Evolutionary conservation across 148 eudicot species (phyloP).

Genomic region (Vaccinium macrocarpon): DNA sequence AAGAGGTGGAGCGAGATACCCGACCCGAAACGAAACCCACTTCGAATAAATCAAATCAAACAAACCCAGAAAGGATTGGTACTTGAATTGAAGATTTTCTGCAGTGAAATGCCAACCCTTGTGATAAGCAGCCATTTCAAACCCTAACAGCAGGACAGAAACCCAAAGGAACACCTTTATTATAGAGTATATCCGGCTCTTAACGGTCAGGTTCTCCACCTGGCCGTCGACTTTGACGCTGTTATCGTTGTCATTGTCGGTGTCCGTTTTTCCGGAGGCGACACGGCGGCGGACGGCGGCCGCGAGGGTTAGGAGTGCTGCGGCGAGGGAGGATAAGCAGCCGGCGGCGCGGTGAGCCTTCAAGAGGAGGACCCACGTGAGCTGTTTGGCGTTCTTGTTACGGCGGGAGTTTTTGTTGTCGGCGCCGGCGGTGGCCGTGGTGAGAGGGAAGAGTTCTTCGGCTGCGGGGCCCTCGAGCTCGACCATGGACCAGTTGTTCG

Average conservation of each 20-base stretch:
- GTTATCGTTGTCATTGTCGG: conserved; percentile 14
- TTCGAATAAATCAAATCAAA: conserved; percentile 49
- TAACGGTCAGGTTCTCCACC: conserved; percentile 22
- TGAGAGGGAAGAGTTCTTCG: conserved; percentile 35
- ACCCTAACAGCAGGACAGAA: conserved; percentile 42
- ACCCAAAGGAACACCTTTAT: conserved; percentile 46
- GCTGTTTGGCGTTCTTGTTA: conserved; percentile 75
- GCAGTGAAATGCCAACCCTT: conserved; percentile 63
- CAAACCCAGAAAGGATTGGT: conserved; percentile 32
- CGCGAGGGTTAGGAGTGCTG: conserved; percentile 41
- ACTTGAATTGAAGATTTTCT: conserved; percentile 40
- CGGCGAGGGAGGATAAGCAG: conserved; percentile 56
- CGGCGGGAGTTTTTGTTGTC: conserved; percentile 23
- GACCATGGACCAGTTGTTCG: conserved; percentile 84
- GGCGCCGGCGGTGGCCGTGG: conserved; percentile 16
- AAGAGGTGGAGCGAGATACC: conserved; percentile 73
- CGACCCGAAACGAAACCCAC: conserved; percentile 74
- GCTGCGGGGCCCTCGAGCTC: conserved; percentile 58
- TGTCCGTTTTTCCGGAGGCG: conserved; percentile 58
- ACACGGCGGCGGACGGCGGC: conserved; percentile 67
- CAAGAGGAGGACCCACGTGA: conserved; percentile 83
- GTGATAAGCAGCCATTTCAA: conserved; percentile 61
- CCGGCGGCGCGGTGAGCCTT: conserved; percentile 86
- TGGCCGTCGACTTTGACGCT: not conserved
- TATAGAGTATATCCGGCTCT: conserved; percentile 38